These are phyloP conservation scores for Phytophthora tentaculata DNA, from an alignment of 352 stramenopile genomes.

Conservation along the genomic window DNA sequence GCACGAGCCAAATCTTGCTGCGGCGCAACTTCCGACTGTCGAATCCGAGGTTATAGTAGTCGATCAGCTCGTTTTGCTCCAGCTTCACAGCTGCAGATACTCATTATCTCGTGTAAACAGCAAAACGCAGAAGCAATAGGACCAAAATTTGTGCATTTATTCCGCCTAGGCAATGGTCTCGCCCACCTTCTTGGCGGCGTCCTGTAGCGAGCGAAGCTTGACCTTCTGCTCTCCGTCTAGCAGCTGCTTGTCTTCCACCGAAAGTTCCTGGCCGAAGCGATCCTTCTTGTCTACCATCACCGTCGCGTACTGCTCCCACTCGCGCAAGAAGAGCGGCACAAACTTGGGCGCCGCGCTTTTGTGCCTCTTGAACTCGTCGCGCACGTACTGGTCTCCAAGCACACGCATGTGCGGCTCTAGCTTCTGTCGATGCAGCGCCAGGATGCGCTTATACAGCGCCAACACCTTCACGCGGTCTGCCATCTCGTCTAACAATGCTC, in stretches of 20 bases:
- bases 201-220: conserved; percentile 73
- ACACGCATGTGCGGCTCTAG: conserved; percentile 84
- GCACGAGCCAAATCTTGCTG: no score
- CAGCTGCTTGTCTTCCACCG: conserved; percentile 57
- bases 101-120: background rate
- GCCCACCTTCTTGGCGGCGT: conserved; percentile 71
- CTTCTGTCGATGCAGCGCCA: conserved; percentile 78
- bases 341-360: conserved; percentile 81
- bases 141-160: conserved; percentile 1
- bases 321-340: conserved; percentile 73
- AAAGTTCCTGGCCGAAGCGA: conserved; percentile 76
- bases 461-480: conserved; percentile 53
- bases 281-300: conserved; percentile 61
- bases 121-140: no score
- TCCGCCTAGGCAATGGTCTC: conserved; percentile 55
- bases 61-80: no score
- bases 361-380: conserved; percentile 87
- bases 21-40: no score
- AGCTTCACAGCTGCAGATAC: no score
- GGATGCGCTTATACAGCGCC: conserved; percentile 78
- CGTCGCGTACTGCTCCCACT: conserved; percentile 80
- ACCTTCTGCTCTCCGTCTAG: conserved; percentile 72
- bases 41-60: no score
- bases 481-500: conserved; percentile 30
- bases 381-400: conserved; percentile 84